Percentiles rank a stretch among this genome's conserved stretches.
Conservation (phyloP, 176 grass and related monocot genomes). For the Oryza longistaminata region DNA sequence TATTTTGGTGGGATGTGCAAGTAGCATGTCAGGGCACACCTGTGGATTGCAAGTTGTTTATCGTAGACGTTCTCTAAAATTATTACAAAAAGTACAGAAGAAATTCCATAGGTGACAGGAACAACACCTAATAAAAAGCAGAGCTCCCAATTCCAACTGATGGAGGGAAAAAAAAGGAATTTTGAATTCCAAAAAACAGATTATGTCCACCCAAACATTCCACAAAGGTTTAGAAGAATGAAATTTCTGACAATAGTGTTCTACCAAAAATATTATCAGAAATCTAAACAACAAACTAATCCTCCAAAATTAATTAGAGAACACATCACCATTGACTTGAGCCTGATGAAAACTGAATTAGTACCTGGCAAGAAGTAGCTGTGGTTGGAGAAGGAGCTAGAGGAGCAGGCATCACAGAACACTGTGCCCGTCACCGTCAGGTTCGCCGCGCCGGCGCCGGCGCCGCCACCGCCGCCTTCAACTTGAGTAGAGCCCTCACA, state of each 20-base stretch:
- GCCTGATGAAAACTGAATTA: background rate
- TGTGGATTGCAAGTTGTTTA: constrained; percentile 13
- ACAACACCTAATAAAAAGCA: background rate
- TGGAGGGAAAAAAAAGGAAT: background rate
- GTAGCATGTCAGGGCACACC: background rate
- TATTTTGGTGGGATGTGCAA: constrained; percentile 2
- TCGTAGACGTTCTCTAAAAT: background rate
- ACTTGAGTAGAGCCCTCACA: no score
- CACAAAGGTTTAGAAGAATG: background rate
- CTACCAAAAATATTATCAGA: background rate
- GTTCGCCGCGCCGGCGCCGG: constrained; percentile 33
- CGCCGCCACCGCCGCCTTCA: no score
- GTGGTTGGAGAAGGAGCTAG: constrained; percentile 71
- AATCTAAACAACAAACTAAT: background rate
- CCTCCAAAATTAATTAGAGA: background rate
- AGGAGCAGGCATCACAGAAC: constrained; percentile 87
- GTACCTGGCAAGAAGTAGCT: constrained; percentile 95
- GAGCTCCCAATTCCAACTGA: background rate
- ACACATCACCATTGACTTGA: background rate
- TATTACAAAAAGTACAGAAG: background rate
- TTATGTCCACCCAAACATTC: background rate
- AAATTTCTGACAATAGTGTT: background rate
- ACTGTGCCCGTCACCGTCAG: constrained; percentile 77
- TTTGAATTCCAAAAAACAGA: background rate
- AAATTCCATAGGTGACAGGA: no score